Evolutionary conservation across 1,139 yeast genomes (phyloP), one percentile per base, ranked within the genome.

Genomic region (Hansenula lynferdii): DNA sequence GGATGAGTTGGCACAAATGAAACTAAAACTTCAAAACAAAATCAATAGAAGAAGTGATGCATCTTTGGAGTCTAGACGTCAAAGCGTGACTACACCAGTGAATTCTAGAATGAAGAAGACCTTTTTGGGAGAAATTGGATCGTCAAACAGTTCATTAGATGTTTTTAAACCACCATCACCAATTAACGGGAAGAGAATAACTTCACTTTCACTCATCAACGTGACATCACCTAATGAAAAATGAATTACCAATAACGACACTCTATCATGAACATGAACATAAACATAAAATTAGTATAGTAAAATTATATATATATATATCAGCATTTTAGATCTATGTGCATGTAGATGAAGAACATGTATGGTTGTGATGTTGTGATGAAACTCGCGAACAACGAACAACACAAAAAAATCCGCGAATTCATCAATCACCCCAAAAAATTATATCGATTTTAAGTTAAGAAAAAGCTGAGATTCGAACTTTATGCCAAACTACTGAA

Each of bases 201-300:
- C 42, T 5, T 43, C 46, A n/a, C 39, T 43, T 31, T 41, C 40
- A 34, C 25, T 43, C 16, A 41, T 43, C 15, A 42, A 40, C 17
- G 47, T 43, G 6, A 36, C 46, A 1, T 35, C 46, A 2, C 19
- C 38, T 21, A 25, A 30, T 21, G 34, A 28, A 20, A 24, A 29
- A 19, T 32, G 14, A 33, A 20, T n/a, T n/a, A n/a, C n/a, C n/a
- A n/a, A 26, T 15, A 14, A 15, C 18, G 26, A 24, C 14, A 7
- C 24, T 18, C 5, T 8, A 17, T 16, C 12, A n/a, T 27, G 17
- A 17, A 11, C 11, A 27, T 17, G 29, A 17, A 27, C 29, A 27
- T 27, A 27, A 10, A 27, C 10, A 16, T 15, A 14, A 15, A 8
- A 8, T 9, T n/a, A n/a, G n/a, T n/a, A n/a, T n/a, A n/a, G n/a